Conservation (phyloP, 371 early-diverging fungal genomes). For the Funneliformis caledonium region DNA sequence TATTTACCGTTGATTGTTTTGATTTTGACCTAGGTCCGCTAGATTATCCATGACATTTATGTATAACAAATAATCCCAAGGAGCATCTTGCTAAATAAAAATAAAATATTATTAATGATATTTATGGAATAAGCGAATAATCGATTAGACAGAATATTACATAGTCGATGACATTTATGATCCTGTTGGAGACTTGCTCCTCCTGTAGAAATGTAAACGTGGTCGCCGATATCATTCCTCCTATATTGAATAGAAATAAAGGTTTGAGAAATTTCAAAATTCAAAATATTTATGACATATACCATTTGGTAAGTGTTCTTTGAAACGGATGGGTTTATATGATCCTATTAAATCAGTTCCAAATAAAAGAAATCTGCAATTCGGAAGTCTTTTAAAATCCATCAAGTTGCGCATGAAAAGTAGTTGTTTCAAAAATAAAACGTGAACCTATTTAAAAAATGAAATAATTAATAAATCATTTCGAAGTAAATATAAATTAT, state of each 20-base stretch:
- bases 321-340: background rate
- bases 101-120: background rate
- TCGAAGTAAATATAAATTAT: no score
- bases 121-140: background rate
- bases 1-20: background rate
- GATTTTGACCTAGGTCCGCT: background rate
- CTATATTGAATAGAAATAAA: background rate
- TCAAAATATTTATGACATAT: background rate
- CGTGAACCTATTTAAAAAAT: background rate
- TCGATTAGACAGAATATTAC: background rate
- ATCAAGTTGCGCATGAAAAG: slow-evolving; percentile 11
- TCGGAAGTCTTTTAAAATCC: background rate
- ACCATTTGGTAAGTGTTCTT: slow-evolving; percentile 3
- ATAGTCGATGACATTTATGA: background rate
- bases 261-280: background rate
- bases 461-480: background rate
- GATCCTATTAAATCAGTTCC: background rate
- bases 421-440: slow-evolving; percentile 9
- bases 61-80: slow-evolving; percentile 4
- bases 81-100: background rate
- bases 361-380: slow-evolving; percentile 6
- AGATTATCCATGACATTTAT: background rate
- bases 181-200: background rate
- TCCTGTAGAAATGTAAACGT: background rate
- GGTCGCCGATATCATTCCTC: background rate